A percentile compares a stretch with the other conserved stretches of the same genome.
Conservation (phyloP, 2,329 filamentous ascomycete species). For the Passalora sequoiae region DNA sequence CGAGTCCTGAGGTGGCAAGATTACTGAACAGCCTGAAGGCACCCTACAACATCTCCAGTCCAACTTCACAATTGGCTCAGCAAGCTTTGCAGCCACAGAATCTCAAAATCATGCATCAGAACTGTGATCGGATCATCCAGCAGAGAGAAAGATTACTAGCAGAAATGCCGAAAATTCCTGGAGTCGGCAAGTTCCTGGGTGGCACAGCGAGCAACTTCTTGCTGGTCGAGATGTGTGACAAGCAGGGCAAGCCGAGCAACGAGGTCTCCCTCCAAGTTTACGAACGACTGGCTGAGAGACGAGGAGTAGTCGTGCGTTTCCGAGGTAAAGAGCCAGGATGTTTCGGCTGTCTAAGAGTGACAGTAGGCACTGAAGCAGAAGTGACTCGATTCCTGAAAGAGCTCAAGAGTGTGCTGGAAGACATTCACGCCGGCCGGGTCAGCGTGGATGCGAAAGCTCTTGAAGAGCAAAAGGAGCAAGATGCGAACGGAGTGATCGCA, state of each 20-base stretch:
- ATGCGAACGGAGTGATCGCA: constrained; percentile 48
- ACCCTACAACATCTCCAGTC: constrained; percentile 90
- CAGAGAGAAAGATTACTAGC: constrained; percentile 72
- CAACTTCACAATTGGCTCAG: constrained; percentile 74
- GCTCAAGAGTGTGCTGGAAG: constrained; percentile 50
- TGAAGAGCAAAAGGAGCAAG: constrained; percentile 44
- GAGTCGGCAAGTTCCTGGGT: constrained; percentile 75
- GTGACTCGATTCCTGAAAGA: constrained; percentile 72
- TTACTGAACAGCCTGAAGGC: constrained; percentile 91
- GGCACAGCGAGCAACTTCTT: constrained; percentile 83
- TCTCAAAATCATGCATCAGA: constrained; percentile 64
- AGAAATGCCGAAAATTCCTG: constrained; percentile 68
- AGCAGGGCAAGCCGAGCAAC: constrained; percentile 70
- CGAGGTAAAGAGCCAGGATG: constrained; percentile 90
- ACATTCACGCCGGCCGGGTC: constrained; percentile 41
- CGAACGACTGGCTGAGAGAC: constrained; percentile 73
- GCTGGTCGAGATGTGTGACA: constrained; percentile 79
- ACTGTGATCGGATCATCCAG: constrained; percentile 63
- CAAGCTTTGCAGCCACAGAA: constrained; percentile 65
- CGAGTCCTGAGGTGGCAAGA: constrained; percentile 65
- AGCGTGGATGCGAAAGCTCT: constrained; percentile 27
- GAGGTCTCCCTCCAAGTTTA: constrained; percentile 73
- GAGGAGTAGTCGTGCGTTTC: constrained; percentile 89
- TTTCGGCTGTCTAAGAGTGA: constrained; percentile 81
- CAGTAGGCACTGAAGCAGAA: constrained; percentile 83